Conservation (phyloP, 768 basidiomycete genomes). For the Russula virescens region DNA sequence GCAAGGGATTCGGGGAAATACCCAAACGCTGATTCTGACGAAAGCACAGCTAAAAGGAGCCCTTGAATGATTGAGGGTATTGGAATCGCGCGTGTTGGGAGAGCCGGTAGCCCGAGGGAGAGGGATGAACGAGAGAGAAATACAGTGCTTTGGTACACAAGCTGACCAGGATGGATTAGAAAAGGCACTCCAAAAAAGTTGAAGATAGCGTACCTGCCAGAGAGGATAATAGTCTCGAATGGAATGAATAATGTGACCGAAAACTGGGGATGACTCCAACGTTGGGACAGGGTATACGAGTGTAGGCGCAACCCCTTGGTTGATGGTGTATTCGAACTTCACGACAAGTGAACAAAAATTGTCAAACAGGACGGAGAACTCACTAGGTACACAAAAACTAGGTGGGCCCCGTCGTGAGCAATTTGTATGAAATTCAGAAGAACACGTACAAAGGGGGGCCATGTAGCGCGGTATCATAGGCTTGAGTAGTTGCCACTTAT, state of each 20-base stretch:
- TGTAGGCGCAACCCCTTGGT: slow-evolving; percentile 87
- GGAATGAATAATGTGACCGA: slow-evolving; percentile 74
- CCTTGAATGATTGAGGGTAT: slow-evolving; percentile 74
- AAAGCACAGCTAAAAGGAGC: slow-evolving; percentile 54
- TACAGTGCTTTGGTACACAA: slow-evolving; percentile 86
- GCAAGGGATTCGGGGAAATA: slow-evolving; percentile 45
- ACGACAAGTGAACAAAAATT: slow-evolving; percentile 7
- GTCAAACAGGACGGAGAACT: slow-evolving; percentile 26
- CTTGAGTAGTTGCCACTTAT: slow-evolving; percentile 78
- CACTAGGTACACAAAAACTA: slow-evolving; percentile 60
- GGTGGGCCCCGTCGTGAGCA: not conserved
- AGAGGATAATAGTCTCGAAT: slow-evolving; percentile 92
- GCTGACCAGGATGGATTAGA: slow-evolving; percentile 34
- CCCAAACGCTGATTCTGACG: slow-evolving; percentile 63
- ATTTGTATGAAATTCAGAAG: not conserved
- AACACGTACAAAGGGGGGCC: slow-evolving; percentile 79
- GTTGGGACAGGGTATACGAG: slow-evolving; percentile 82
- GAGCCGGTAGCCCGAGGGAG: slow-evolving; percentile 73
- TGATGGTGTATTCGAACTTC: slow-evolving; percentile 89
- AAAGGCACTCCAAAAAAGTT: not conserved
- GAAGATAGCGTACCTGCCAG: slow-evolving; percentile 64
- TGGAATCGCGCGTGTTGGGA: slow-evolving; percentile 62
- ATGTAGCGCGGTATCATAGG: slow-evolving; percentile 82
- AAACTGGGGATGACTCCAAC: slow-evolving; percentile 48
- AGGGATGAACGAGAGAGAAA: slow-evolving; percentile 92